Evolutionary conservation across 2,329 filamentous ascomycete genomes (phyloP).

Genomic region (Rugonectria rugulosa): DNA sequence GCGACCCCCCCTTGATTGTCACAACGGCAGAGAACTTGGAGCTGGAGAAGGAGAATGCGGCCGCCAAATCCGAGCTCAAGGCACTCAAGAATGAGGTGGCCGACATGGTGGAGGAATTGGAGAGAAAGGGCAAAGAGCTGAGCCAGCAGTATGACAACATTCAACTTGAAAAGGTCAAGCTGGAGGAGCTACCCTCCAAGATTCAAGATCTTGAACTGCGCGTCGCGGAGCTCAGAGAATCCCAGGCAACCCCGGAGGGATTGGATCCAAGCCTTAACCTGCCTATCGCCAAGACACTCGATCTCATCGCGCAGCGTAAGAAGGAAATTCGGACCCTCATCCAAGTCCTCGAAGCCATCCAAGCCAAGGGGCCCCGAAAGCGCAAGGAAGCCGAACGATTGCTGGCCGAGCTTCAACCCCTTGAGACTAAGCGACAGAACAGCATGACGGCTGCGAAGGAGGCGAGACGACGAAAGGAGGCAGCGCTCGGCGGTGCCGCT

Average conservation of each 20-base stretch:
- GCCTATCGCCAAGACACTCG: slow-evolving; percentile 64
- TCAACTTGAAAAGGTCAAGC: slow-evolving; percentile 54
- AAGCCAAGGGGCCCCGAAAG: slow-evolving; percentile 69
- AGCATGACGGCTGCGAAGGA: slow-evolving; percentile 74
- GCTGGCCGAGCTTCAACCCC: slow-evolving; percentile 70
- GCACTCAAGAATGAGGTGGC: slow-evolving; percentile 81
- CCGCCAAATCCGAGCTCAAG: slow-evolving; percentile 78
- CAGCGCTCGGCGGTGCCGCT: slow-evolving; percentile 68
- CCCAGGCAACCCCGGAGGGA: slow-evolving; percentile 44
- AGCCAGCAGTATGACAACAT: slow-evolving; percentile 61
- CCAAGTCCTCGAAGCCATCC: slow-evolving; percentile 68
- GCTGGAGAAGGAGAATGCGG: slow-evolving; percentile 73
- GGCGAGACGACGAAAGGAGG: slow-evolving; percentile 72
- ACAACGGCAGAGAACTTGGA: slow-evolving; percentile 82
- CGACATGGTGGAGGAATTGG: slow-evolving; percentile 75
- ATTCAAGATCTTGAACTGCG: slow-evolving; percentile 57
- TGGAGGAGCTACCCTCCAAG: slow-evolving; percentile 60
- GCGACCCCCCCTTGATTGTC: slow-evolving; percentile 87
- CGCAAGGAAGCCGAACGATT: slow-evolving; percentile 72
- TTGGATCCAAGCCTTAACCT: slow-evolving; percentile 58
- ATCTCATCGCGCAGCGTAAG: slow-evolving; percentile 59
- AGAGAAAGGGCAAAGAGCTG: slow-evolving; percentile 67
- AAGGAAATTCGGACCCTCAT: slow-evolving; percentile 64
- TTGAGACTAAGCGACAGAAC: slow-evolving; percentile 72
- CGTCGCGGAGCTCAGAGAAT: slow-evolving; percentile 54